Evolutionary conservation across 2,329 filamentous ascomycete genomes (phyloP), one percentile per base, ranked within the genome.

Genomic region (Penicillium sp.): DNA sequence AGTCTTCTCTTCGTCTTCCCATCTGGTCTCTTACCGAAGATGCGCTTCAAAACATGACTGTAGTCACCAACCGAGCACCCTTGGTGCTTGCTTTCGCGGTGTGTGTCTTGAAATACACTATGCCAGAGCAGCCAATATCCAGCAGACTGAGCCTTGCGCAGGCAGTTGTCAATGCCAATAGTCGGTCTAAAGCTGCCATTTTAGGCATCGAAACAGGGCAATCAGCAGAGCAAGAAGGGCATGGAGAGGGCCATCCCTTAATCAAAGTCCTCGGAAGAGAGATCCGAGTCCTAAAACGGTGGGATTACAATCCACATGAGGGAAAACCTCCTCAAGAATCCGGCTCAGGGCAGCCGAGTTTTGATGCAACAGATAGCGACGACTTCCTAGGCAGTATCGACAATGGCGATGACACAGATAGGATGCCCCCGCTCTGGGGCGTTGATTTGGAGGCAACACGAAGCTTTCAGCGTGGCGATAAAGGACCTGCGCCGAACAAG

Each of bases 81-180:
- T 69, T 94, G 1, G 81, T 94, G 2, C 74, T 94, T 4, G 87
- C 87, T 0, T 94, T 94, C 63, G 81, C 84, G 1, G 78, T 88
- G 10, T 78, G 81, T 44, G 60, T 91, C 33, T 62, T 94, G 32
- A 83, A 85, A 31, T 82, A 84, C 58, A 94, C 87, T 0, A 91
- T 90, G 83, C 86, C 88, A 0, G 83, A 86, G 51, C 89, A 95
- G 60, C 88, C 88, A 3, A 73, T 83, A 3, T 93, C 86, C n/a
- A 91, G 87, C 59, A 76, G 87, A 32, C 69, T 94, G 14, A 94
- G 87, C 58, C 70, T 95, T 14, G 86, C 83, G 0, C 88, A 94
- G 63, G 87, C 86, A 0, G 82, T 93, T 1, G 86, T 94, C 11
- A 90, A 86, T 59, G 81, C 81, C 18, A 93, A 91, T 58, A 88